Evolutionary conservation across 345 rosid genomes (phyloP), one percentile per base, ranked within the genome.

Genomic region (Aquilaria yunnanensis): DNA sequence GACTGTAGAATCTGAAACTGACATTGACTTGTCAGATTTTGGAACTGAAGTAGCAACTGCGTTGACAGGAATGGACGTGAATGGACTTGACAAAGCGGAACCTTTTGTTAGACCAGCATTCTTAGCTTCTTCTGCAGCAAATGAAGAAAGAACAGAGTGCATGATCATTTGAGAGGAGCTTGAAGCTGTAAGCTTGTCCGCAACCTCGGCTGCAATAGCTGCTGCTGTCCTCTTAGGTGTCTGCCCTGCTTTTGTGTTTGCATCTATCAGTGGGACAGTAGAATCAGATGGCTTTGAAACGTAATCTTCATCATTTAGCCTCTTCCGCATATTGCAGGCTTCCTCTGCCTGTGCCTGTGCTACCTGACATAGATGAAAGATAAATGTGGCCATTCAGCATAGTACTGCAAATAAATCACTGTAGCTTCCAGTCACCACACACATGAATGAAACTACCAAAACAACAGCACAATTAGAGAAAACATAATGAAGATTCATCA

Each of bases 191-290:
- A 88, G 92, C 77, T 81, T 85, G 74, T 88, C 97, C 45, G 96
- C 95, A 70, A 94, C 95, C 90, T 90, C 92, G 0, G 97, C 99
- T 69, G 97, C 99, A 69, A 94, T 82, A 59, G 85, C 83, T 53
- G 99, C 96, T 66, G 97, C 85, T 0, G 86, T 86, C 75, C 74
- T 83, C 80, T 69, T 83, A 30, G 85, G 77, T 13, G 87, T 67
- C 70, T 86, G 83, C 66, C 77, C 85, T 49, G 74, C 74, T 66
- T 71, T 74, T 12, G 69, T 51, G 51, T 79, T 50, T 56, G 67
- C 33, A 72, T 85, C 75, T 29, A 56, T 59, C 11, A 79, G 52
- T 32, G 65, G 62, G 23, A 16, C 23, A 2, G 75, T 54, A 33
- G 74, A 47, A 14, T 49, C 73, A 10, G 85, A 66, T 34, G 74